phyloP scores from a whole-genome alignment of 2,329 filamentous ascomycete species.

The Bipolaris sorokiniana region DNA sequence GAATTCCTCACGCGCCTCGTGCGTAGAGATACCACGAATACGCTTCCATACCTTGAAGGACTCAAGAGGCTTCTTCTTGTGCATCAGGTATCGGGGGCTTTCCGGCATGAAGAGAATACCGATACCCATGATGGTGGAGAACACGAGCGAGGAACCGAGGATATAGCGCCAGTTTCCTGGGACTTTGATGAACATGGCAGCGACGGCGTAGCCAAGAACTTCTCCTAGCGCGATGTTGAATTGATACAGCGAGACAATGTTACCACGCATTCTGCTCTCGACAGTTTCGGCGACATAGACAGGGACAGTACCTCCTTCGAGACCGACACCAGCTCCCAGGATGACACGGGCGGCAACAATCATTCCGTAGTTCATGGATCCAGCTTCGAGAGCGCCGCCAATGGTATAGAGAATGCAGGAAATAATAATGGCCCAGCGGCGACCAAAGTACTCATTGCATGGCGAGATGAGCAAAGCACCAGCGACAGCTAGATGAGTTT shows the following conservation, averaged over 20 bases:
- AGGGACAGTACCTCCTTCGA: conserved; percentile 76
- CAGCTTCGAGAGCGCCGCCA: conserved; percentile 71
- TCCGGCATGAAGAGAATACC: conserved; percentile 77
- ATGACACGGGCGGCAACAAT: conserved; percentile 72
- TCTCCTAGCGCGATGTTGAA: conserved; percentile 78
- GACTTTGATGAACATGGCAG: conserved; percentile 74
- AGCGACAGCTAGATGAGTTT: conserved; percentile 60
- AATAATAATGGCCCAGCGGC: conserved; percentile 72
- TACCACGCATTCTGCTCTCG: conserved; percentile 69
- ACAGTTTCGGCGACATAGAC: conserved; percentile 78
- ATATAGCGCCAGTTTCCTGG: conserved; percentile 76
- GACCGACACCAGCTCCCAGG: conserved; percentile 72
- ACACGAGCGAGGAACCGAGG: conserved; percentile 72
- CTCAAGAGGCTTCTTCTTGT: conserved; percentile 66
- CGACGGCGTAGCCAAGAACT: conserved; percentile 74
- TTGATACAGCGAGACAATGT: conserved; percentile 75
- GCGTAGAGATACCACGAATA: conserved; percentile 65
- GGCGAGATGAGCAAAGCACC: conserved; percentile 72
- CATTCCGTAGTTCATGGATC: conserved; percentile 72
- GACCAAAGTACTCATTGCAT: conserved; percentile 70
- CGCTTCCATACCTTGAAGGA: conserved; percentile 75
- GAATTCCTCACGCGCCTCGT: conserved; percentile 71
- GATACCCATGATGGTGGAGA: conserved; percentile 66
- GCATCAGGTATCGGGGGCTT: conserved; percentile 71
- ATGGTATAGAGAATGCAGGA: conserved; percentile 73